Evolutionary conservation across 1,139 yeast species (phyloP).

Genomic region (Blastobotrys malaysiensis): DNA sequence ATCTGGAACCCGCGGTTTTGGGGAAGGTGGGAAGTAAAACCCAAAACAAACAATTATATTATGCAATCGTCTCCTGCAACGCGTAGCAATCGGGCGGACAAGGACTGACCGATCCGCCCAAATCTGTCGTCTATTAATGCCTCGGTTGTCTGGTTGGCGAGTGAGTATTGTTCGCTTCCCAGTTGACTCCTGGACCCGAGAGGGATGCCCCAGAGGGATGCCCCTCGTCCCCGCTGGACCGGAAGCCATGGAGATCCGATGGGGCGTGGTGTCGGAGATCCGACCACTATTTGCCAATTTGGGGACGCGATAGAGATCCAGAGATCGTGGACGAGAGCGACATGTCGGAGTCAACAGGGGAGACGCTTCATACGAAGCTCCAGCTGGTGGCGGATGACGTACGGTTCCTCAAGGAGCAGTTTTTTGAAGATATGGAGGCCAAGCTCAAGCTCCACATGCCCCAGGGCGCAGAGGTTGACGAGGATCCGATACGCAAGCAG

Average conservation of each 20-base stretch:
- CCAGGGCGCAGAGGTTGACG: slow-evolving; percentile 28
- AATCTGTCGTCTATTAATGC: background rate
- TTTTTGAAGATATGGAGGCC: slow-evolving; percentile 38
- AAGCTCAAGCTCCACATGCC: slow-evolving; percentile 49
- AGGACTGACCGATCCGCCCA: background rate
- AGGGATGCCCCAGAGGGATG: no score
- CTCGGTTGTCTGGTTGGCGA: no score
- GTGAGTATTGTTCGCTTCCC: no score
- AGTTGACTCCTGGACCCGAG: no score
- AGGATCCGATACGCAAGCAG: slow-evolving; percentile 44
- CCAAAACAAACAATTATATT: background rate
- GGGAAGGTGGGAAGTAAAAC: background rate
- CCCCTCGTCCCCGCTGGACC: no score
- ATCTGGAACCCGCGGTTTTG: background rate
- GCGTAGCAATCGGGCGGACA: background rate
- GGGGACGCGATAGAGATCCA: background rate
- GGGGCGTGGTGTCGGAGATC: no score
- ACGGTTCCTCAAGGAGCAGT: slow-evolving; percentile 41
- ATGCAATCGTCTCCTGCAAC: background rate
- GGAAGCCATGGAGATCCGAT: no score
- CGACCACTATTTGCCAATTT: background rate
- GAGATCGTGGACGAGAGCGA: background rate
- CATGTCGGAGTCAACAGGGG: background rate
- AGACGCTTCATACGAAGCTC: slow-evolving; percentile 32
- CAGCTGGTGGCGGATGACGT: slow-evolving; percentile 50